These are phyloP conservation scores for Auxenochlorella protothecoides DNA, from an alignment of 139 green algal species.

Conservation along the genomic window DNA sequence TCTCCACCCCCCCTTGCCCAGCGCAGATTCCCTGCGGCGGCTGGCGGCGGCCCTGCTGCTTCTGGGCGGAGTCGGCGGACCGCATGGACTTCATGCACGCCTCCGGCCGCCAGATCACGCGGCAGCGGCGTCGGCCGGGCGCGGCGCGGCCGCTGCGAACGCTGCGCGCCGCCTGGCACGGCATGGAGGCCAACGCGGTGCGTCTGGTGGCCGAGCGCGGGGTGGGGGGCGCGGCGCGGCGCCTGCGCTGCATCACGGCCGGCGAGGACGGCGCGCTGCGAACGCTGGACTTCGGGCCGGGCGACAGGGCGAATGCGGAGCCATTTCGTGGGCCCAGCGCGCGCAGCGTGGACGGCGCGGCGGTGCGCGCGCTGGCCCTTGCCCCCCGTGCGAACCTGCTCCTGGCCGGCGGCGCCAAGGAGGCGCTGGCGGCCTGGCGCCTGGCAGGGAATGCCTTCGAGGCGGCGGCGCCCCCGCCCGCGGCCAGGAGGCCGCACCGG, in stretches of 20 bases:
- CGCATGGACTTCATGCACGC: slow-evolving; percentile 6
- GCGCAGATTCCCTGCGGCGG: slow-evolving; percentile 14
- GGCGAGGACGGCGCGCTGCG: slow-evolving; percentile 7
- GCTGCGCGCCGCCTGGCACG: slow-evolving; percentile 7
- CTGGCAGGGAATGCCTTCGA: not conserved
- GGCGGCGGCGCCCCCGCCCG: not conserved
- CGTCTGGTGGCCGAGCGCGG: not conserved
- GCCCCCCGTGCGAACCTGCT: slow-evolving; percentile 5
- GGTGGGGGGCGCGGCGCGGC: not conserved
- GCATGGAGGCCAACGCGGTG: slow-evolving; percentile 3
- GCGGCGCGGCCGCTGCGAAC: too few species aligned
- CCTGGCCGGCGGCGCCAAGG: slow-evolving; percentile 16
- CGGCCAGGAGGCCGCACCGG: not conserved
- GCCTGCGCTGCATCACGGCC: slow-evolving; percentile 7
- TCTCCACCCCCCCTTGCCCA: not conserved
- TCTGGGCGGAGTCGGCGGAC: slow-evolving; percentile 1
- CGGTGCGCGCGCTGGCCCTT: too few species aligned
- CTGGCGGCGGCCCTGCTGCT: slow-evolving; percentile 16
- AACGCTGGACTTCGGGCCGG: slow-evolving; percentile 2
- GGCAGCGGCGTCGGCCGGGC: too few species aligned
- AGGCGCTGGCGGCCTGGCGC: slow-evolving; percentile 18
- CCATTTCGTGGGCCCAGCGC: too few species aligned
- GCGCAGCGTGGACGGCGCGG: too few species aligned
- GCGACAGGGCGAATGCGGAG: not conserved
- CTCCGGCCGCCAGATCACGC: too few species aligned